phyloP scores from a whole-genome alignment of 805 yeast genomes.

The Candida odintsovae region DNA sequence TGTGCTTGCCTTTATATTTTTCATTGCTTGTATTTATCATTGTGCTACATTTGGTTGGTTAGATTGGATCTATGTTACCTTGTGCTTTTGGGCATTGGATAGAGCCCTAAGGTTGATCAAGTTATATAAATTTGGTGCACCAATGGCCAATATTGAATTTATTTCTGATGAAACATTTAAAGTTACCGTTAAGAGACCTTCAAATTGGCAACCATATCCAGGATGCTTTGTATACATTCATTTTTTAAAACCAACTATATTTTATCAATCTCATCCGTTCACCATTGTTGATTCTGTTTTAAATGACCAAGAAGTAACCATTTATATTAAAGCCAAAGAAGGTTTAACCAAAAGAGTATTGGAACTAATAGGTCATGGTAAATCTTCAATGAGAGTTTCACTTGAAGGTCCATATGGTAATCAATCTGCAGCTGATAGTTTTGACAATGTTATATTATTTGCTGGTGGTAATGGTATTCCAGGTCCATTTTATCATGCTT shows the following conservation, averaged over 20 bases:
- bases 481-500: slow-evolving; percentile 41
- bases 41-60: slow-evolving; percentile 46
- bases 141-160: slow-evolving; percentile 15
- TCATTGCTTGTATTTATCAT: slow-evolving; percentile 55
- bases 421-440: slow-evolving; percentile 31
- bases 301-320: slow-evolving; percentile 32
- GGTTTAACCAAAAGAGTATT: slow-evolving; percentile 45
- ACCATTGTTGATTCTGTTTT: slow-evolving; percentile 42
- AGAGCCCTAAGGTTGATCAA: slow-evolving; percentile 41
- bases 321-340: slow-evolving; percentile 47
- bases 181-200: slow-evolving; percentile 32
- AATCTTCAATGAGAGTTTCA: slow-evolving; percentile 30
- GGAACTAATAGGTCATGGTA: slow-evolving; percentile 23
- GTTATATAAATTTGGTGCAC: slow-evolving; percentile 21
- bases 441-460: slow-evolving; percentile 34
- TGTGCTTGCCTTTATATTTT: slow-evolving; percentile 45
- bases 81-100: slow-evolving; percentile 28
- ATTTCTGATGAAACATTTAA: slow-evolving; percentile 41
- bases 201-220: slow-evolving; percentile 40
- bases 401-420: slow-evolving; percentile 64
- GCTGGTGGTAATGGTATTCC: slow-evolving; percentile 54
- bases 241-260: slow-evolving; percentile 43
- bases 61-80: slow-evolving; percentile 41
- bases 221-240: slow-evolving; percentile 54
- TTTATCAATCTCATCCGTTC: slow-evolving; percentile 77